phyloP scores from a whole-genome alignment of 2,329 filamentous ascomycete genomes.

The Thermoascus crustaceus region DNA sequence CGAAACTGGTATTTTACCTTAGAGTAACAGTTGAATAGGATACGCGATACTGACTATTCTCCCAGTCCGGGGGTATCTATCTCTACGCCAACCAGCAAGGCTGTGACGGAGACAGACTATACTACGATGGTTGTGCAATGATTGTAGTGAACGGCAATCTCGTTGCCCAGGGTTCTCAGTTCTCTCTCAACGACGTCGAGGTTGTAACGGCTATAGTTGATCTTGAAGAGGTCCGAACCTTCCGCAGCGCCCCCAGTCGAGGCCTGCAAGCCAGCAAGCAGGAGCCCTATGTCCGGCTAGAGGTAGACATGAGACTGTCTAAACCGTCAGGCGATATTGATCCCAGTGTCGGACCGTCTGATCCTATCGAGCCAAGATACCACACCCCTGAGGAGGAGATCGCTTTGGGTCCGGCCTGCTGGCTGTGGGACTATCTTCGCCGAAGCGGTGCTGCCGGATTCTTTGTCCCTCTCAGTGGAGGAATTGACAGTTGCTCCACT shows the following conservation, averaged over 20 bases:
- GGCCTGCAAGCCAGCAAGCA: constrained; percentile 43
- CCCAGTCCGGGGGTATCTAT: constrained; percentile 40
- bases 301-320: constrained; percentile 28
- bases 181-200: constrained; percentile 57
- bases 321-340: constrained; percentile 35
- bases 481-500: constrained; percentile 34
- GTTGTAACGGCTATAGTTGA: constrained; percentile 60
- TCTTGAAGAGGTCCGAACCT: constrained; percentile 59
- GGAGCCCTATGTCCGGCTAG: constrained; percentile 27
- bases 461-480: constrained; percentile 33
- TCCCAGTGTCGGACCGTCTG: constrained; percentile 38
- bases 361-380: constrained; percentile 42
- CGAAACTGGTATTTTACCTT: constrained; percentile 28
- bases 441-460: constrained; percentile 29
- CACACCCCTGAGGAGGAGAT: constrained; percentile 61
- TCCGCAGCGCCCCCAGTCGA: constrained; percentile 47
- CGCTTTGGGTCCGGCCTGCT: constrained; percentile 55
- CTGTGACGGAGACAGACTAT: constrained; percentile 53
- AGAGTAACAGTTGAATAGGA: not conserved
- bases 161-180: constrained; percentile 59
- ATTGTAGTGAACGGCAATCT: constrained; percentile 56
- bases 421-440: constrained; percentile 46
- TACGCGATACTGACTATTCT: constrained; percentile 7
- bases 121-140: constrained; percentile 56
- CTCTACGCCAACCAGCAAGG: constrained; percentile 57